Evolutionary conservation across 1,139 yeast species (phyloP).

Genomic region (Groenewaldozyma auringiensis): DNA sequence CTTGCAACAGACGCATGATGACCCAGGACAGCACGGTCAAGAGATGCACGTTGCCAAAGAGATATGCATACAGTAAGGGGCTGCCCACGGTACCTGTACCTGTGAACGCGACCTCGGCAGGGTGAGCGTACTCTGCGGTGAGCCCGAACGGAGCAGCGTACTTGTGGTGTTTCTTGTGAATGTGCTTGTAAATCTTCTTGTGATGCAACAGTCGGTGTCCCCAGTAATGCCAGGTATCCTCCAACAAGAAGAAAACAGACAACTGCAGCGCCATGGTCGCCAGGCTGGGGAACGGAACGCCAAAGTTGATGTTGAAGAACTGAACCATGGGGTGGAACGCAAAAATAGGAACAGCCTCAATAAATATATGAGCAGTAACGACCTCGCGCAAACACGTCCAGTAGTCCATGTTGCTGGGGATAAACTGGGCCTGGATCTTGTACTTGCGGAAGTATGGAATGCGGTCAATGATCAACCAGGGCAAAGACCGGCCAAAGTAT

Average conservation of each 20-base stretch:
- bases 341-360: conserved; percentile 94
- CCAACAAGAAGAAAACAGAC: conserved; percentile 67
- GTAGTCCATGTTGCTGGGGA: conserved; percentile 74
- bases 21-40: conserved; percentile 85
- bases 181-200: conserved; percentile 78
- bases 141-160: conserved; percentile 96
- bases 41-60: conserved; percentile 64
- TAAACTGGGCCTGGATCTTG: conserved; percentile 74
- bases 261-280: conserved; percentile 56
- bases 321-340: conserved; percentile 87
- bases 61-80: conserved; percentile 65
- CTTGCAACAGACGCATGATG: conserved; percentile 81
- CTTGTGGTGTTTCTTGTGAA: conserved; percentile 93
- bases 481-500: conserved; percentile 78
- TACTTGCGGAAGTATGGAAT: conserved; percentile 68
- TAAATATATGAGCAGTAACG: conserved; percentile 73
- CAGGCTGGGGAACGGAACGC: conserved; percentile 73
- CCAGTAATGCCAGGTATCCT: conserved; percentile 96
- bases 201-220: conserved; percentile 82
- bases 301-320: conserved; percentile 59
- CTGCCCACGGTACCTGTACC: conserved; percentile 95
- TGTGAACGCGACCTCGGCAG: conserved; percentile 79
- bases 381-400: conserved; percentile 88
- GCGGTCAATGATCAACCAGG: conserved; percentile 74
- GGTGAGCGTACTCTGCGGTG: conserved; percentile 96